A percentile compares a stretch with the other conserved stretches of the same genome.
These are phyloP conservation scores for Tanozyma kutaoensis DNA, from an alignment of 805 yeast species.

Conservation along the genomic window DNA sequence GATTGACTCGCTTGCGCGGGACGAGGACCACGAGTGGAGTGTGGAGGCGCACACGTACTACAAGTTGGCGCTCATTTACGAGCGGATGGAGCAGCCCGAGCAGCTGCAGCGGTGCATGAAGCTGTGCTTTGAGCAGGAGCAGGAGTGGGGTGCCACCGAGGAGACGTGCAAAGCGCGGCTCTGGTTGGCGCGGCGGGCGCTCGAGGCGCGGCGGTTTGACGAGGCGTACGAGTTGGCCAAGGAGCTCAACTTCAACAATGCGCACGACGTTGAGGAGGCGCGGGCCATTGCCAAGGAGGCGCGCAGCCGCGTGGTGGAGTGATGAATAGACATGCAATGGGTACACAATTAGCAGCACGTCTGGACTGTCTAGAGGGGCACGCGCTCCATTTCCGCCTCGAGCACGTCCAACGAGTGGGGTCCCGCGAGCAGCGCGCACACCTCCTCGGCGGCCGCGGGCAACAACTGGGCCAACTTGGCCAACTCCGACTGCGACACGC, in stretches of 20 bases:
- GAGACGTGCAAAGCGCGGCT: conserved; percentile 70
- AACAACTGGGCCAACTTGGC: conserved; percentile 11
- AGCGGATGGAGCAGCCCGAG: conserved; percentile 35
- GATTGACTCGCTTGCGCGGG: conserved; percentile 26
- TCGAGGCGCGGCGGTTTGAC: conserved; percentile 41
- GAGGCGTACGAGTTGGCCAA: conserved; percentile 64
- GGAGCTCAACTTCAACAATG: conserved; percentile 51
- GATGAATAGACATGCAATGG: too few species aligned
- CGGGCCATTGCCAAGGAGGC: conserved; percentile 67
- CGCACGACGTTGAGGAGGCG: conserved; percentile 84
- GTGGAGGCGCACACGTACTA: conserved; percentile 39
- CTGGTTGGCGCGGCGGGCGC: conserved; percentile 72
- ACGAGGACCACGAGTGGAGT: conserved; percentile 19
- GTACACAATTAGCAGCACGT: too few species aligned
- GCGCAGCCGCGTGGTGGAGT: too few species aligned
- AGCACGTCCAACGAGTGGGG: conserved; percentile 14
- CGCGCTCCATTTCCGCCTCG: conserved; percentile 12
- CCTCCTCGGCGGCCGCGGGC: conserved; percentile 8
- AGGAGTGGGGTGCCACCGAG: conserved; percentile 52
- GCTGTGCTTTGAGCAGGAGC: conserved; percentile 51
- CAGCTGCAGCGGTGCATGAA: conserved; percentile 53
- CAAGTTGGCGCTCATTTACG: conserved; percentile 58
- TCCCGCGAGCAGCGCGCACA: conserved; percentile 10
- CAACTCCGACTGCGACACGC: conserved; percentile 15
- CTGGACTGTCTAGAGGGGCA: too few species aligned